Evolutionary conservation across 75 land plant species (phyloP), one percentile per base, ranked within the genome.

Genomic region (Pinus tabuliformis): DNA sequence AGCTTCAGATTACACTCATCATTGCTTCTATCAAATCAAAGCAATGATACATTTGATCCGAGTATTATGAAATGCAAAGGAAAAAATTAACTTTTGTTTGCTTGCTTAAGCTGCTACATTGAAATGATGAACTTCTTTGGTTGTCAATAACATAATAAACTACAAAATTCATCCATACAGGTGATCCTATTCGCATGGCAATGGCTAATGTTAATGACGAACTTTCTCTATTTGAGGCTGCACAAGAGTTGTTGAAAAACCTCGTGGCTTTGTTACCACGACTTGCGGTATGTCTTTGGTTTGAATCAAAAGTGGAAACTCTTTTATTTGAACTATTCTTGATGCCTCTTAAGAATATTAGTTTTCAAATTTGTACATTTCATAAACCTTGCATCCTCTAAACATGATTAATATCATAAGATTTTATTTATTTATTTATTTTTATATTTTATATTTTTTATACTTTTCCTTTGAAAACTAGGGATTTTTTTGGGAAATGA

Each of bases 151-250:
- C 71, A 66, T 39, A 18, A 36, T 45, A 66, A 39, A 39, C 5
- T 66, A 12, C 20, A 28, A 54, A 58, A 49, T 18, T 49, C 57
- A 72, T 72, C 20, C 33, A 57, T 72, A 24, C 81, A 91, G 94
- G 94, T 58, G 95, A 96, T 74, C 99, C 99, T 60, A 65, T 90
- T 58, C 91, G 90, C 63, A 90, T 96, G 95, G 97, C 97, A 21
- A 84, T 80, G 86, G 97, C 83, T 33, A 79, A 64, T 81, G 81
- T 94, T 24, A 81, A 81, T 8, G 82, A 75, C 16, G 78, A 60
- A 42, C 86, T 86, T 77, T 82, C 91, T 59, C 83, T 84, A 26
- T 61, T 70, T 5, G 78, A 73, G 66, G 77, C 68, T 75, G 73
- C 83, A 58, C 80, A 86, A 57, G 66, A 81, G 68, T 65, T 94